Conservation (phyloP, 2,329 filamentous ascomycete species). For the Diaporthe vaccinii region DNA sequence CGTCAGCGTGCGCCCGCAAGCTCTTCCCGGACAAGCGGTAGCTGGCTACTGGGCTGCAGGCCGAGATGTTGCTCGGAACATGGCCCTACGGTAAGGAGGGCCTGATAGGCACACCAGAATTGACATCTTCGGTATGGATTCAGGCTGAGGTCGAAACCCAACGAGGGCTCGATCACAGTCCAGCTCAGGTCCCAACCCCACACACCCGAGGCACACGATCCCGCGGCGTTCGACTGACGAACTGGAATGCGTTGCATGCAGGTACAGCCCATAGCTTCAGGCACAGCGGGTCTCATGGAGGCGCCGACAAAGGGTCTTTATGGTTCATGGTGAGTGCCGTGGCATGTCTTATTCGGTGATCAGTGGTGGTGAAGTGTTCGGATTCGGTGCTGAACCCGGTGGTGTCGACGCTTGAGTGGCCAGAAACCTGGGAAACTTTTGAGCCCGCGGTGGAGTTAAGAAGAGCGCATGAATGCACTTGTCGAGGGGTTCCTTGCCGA, state of each 20-base stretch:
- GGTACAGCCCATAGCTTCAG: slow-evolving; percentile 33
- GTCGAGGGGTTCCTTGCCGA: slow-evolving; percentile 22
- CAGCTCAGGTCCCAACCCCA: slow-evolving; percentile 5
- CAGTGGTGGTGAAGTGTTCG: slow-evolving; percentile 28
- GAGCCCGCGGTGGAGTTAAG: slow-evolving; percentile 21
- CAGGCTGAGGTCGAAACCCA: slow-evolving; percentile 3
- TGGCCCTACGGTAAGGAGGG: background rate
- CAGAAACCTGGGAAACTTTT: slow-evolving; percentile 19
- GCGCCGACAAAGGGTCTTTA: slow-evolving; percentile 18
- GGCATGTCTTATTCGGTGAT: slow-evolving; percentile 1
- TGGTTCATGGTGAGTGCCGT: slow-evolving; percentile 29
- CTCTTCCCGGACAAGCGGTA: slow-evolving; percentile 32
- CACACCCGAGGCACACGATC: background rate
- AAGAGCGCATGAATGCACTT: slow-evolving; percentile 33
- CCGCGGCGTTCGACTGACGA: background rate
- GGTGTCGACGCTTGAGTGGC: slow-evolving; percentile 18
- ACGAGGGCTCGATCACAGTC: background rate
- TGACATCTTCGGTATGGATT: slow-evolving; percentile 7
- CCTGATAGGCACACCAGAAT: background rate
- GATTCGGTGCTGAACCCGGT: slow-evolving; percentile 20
- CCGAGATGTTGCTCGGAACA: slow-evolving; percentile 7
- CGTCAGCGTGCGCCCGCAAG: slow-evolving; percentile 32
- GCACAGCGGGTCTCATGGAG: slow-evolving; percentile 22
- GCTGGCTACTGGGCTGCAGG: slow-evolving; percentile 14
- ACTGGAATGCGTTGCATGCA: slow-evolving; percentile 38